These are phyloP conservation scores for Ophiosphaerella korrae DNA, from an alignment of 2,329 filamentous ascomycete species.

Conservation along the genomic window DNA sequence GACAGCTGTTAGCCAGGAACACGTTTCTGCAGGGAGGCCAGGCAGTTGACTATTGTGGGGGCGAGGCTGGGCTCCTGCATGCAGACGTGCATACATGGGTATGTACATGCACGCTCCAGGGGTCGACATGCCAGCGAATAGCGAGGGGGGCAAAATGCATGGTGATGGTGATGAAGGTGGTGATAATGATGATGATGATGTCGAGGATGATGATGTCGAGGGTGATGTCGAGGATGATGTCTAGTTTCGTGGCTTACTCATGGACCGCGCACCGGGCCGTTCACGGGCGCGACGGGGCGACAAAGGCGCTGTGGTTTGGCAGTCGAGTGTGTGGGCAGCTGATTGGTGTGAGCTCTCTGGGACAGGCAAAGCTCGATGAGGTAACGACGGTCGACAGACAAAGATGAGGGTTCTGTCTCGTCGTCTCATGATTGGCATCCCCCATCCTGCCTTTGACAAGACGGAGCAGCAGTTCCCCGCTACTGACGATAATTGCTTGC, in stretches of 20 bases:
- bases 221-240: background rate
- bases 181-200: background rate
- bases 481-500: too few relatives aligned
- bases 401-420: background rate
- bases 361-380: background rate
- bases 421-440: too few relatives aligned
- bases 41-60: background rate
- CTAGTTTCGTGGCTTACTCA: background rate
- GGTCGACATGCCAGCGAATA: background rate
- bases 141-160: background rate
- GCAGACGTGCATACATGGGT: background rate
- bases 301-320: background rate
- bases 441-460: background rate
- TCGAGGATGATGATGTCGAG: background rate
- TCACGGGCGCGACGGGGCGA: background rate
- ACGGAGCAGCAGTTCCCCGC: background rate
- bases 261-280: conserved; percentile 6
- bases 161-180: background rate
- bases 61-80: background rate
- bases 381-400: background rate
- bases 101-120: background rate
- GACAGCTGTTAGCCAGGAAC: too few relatives aligned
- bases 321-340: background rate
- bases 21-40: too few relatives aligned
- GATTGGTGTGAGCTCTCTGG: background rate